Conservation (phyloP, 306 rosid genomes). For the Bauhinia variegata region DNA sequence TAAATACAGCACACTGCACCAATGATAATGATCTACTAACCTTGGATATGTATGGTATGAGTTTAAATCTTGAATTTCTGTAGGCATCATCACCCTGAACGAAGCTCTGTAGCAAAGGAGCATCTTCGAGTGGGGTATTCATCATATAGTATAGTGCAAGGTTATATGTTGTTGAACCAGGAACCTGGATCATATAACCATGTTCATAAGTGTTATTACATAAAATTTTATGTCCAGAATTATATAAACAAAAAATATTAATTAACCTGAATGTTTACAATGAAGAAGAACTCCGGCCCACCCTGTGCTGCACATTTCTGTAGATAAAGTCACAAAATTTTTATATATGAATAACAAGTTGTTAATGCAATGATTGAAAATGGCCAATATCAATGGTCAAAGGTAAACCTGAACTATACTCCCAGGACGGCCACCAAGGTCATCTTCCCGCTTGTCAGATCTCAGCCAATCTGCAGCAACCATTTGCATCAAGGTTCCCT, state of each 20-base stretch:
- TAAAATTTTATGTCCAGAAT: conserved; percentile 18
- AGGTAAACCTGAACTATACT: conserved; percentile 80
- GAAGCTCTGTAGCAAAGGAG: conserved; percentile 69
- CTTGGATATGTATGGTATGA: conserved; percentile 92
- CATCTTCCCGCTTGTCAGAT: conserved; percentile 87
- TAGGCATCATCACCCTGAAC: conserved; percentile 82
- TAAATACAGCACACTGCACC: conserved; percentile 26
- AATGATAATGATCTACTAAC: conserved; percentile 41
- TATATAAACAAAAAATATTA: conserved; percentile 10
- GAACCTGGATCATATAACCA: conserved; percentile 56
- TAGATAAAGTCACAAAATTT: conserved; percentile 34
- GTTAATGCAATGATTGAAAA: conserved; percentile 27
- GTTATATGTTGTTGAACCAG: conserved; percentile 76
- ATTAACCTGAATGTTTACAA: conserved; percentile 81
- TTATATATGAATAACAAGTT: conserved; percentile 25
- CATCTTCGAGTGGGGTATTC: conserved; percentile 74
- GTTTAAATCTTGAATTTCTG: conserved; percentile 93
- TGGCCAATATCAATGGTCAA: conserved; percentile 11
- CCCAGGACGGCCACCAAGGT: conserved; percentile 80
- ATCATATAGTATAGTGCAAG: conserved; percentile 83
- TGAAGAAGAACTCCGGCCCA: conserved; percentile 85
- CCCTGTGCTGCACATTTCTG: conserved; percentile 85
- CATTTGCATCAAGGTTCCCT: conserved; percentile 84
- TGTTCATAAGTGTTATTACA: conserved; percentile 15
- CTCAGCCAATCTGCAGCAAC: conserved; percentile 94